Percentiles rank a stretch among this genome's conserved stretches.
Evolutionary conservation across 257 asterid species (phyloP).

Genomic region (Ajuga chamaepitys): DNA sequence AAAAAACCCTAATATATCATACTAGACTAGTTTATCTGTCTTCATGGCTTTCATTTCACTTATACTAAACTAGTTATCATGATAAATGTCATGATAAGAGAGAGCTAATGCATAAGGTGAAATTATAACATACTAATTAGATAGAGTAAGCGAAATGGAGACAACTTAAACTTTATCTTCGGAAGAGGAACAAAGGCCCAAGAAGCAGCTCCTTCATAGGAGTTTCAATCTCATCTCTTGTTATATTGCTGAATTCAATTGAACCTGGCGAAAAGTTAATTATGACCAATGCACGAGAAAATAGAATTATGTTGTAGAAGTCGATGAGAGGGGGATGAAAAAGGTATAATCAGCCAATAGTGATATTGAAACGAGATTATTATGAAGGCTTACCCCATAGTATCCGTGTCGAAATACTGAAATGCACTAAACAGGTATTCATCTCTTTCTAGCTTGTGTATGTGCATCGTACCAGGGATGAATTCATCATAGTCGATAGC

Average conservation of each 20-base stretch:
- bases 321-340: not conserved
- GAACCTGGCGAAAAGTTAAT: not conserved
- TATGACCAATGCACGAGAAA: too few relatives aligned
- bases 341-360: not conserved
- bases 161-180: too few relatives aligned
- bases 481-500: slow-evolving; percentile 86
- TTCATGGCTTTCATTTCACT: too few relatives aligned
- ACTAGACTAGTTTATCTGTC: too few relatives aligned
- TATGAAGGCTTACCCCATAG: slow-evolving; percentile 65
- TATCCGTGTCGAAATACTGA: slow-evolving; percentile 76
- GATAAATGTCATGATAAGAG: too few relatives aligned
- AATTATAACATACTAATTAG: too few relatives aligned
- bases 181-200: too few relatives aligned
- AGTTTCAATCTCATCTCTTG: slow-evolving; percentile 61
- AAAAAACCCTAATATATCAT: too few relatives aligned
- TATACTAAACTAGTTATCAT: too few relatives aligned
- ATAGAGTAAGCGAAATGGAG: too few relatives aligned
- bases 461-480: slow-evolving; percentile 95
- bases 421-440: slow-evolving; percentile 77
- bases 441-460: slow-evolving; percentile 84
- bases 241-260: slow-evolving; percentile 40
- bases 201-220: too few relatives aligned
- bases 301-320: not conserved
- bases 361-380: not conserved
- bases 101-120: too few relatives aligned